Evolutionary conservation across 495 filamentous ascomycete species (phyloP).

Genomic region (Chaetomium tenue): DNA sequence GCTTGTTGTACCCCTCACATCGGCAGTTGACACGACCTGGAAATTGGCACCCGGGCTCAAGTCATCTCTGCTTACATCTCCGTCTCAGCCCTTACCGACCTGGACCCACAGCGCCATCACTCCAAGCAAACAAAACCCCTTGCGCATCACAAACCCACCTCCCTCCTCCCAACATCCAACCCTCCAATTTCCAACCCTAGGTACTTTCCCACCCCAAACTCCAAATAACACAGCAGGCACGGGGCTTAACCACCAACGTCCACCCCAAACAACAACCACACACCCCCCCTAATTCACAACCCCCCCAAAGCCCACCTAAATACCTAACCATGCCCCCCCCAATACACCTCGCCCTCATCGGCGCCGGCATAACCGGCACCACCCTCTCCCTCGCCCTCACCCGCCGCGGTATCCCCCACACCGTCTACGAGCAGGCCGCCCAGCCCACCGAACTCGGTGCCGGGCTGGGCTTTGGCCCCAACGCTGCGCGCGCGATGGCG

Average conservation of each 20-base stretch:
- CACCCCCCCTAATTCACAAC: no score
- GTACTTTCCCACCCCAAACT: no score
- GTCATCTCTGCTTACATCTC: not conserved
- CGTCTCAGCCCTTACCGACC: not conserved
- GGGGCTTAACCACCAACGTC: no score
- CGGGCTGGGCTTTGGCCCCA: conserved; percentile 60
- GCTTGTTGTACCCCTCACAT: conserved; percentile 12
- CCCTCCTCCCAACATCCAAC: no score
- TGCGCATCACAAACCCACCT: no score
- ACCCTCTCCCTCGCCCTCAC: conserved; percentile 50
- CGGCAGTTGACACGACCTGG: conserved; percentile 9
- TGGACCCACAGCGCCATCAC: not conserved
- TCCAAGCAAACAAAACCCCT: no score
- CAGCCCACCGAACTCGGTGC: conserved; percentile 59
- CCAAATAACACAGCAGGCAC: no score
- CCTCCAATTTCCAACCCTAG: no score
- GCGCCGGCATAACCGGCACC: conserved; percentile 56
- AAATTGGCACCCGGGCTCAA: conserved; percentile 6
- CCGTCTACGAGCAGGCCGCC: conserved; percentile 54
- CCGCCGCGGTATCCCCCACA: conserved; percentile 41
- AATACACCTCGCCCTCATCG: conserved; percentile 53
- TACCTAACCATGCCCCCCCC: not conserved
- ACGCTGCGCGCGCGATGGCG: conserved; percentile 56
- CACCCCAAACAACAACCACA: no score
- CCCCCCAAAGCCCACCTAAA: no score